Conservation (phyloP, 441 rosid species). For the Adansonia madagascariensis region DNA sequence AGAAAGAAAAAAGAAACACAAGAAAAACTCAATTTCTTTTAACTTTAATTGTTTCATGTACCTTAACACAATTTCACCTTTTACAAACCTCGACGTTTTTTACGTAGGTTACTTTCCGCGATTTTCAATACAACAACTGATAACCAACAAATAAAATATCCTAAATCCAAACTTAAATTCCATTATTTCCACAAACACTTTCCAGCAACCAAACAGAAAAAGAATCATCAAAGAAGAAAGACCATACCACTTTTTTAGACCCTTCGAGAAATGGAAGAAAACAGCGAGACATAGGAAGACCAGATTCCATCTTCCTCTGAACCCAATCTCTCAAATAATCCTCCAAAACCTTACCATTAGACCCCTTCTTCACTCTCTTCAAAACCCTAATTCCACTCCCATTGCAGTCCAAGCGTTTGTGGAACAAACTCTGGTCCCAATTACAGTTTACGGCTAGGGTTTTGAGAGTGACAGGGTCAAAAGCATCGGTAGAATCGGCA, state of each 20-base stretch:
- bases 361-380: constrained; percentile 38
- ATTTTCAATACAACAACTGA: neutral
- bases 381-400: constrained; percentile 33
- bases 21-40: neutral
- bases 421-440: constrained; percentile 28
- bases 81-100: neutral
- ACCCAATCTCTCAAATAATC: constrained; percentile 56
- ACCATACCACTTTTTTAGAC: constrained; percentile 55
- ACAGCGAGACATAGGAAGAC: constrained; percentile 38
- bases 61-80: neutral
- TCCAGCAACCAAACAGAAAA: neutral
- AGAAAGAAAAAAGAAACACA: neutral
- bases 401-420: constrained; percentile 20
- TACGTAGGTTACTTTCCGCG: neutral
- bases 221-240: neutral
- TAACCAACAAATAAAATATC: neutral
- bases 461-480: constrained; percentile 26
- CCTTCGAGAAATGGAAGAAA: constrained; percentile 61
- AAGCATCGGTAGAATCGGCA: constrained; percentile 33
- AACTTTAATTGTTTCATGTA: neutral
- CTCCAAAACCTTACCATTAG: constrained; percentile 40
- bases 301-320: constrained; percentile 47
- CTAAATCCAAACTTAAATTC: neutral
- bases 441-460: constrained; percentile 37
- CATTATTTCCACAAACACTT: neutral